Base-by-base conservation (phyloP, 805 yeast genomes). In the Candida silvicultrix region DNA sequence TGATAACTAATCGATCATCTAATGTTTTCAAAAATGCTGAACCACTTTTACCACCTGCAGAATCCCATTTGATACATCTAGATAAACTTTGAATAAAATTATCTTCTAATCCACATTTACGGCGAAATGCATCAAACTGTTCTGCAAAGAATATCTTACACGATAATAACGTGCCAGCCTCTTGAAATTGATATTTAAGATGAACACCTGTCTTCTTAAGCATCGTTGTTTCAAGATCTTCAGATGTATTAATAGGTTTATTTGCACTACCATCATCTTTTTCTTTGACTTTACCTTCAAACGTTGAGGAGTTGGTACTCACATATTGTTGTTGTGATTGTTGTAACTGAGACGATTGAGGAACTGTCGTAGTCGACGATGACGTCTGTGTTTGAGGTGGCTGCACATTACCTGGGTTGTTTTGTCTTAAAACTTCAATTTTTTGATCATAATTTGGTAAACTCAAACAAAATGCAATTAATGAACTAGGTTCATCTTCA, bases 1-100 rank as follows among this genome's bases (percentile, higher is more conserved):
- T 94, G 39, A 94, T 80, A 43, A 94, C 86, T 52, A 89, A 83
- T 48, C 98, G 68, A 58, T 89, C 88, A 66, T 94, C 99, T 40
- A 88, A 67, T 0, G 99, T 94, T 59, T 94, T 94, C 64, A 94
- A 70, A 62, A 94, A 94, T 2, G 89, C 88, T 3, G 97, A 89
- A 0, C 98, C 97, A 62, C 96, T 87, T 60, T 94, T 94, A 34
- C 99, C 99, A 36, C 99, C 99, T 23, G 83, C 78, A 0, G 96
- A 85, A 57, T 92, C 90, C 98, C 98, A 95, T 59, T 89, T 87
- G 14, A 89, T 80, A 67, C 99, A 94, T 49, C 99, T 69, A 5
- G 97, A 83, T 41, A 95, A 74, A 64, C 97, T 89, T 61, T 89
- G 96, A 37, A 94, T 80, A 54, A 83, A 94, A 53, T 76, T 77